Base-by-base conservation (phyloP, 2,329 filamentous ascomycete genomes). In the Diplodia corticola region DNA sequence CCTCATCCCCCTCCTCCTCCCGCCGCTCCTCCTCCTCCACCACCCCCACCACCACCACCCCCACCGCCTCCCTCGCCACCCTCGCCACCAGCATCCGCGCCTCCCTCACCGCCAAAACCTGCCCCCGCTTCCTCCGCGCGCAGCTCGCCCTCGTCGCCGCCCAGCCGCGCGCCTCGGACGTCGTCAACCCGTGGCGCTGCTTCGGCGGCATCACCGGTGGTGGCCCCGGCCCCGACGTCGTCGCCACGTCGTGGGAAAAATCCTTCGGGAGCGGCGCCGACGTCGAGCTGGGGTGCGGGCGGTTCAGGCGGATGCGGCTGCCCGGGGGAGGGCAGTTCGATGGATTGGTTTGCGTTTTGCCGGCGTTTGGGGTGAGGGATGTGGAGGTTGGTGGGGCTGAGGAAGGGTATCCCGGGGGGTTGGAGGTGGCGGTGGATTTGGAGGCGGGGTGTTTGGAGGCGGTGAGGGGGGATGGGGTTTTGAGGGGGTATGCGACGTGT, bases 301-400 rank as follows among this genome's bases (percentile, higher is more conserved):
- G 22, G 35, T 57, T 57, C 17, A 33, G 40, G 22, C 22, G 53
- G 35, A 57, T 57, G 53, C 22, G 53, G 5, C 24, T 57, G 53
- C 53, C 53, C 3, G 53, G 53, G 13, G 53, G 53, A 1, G 53
- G 53, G 1, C 53, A 57, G 53, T 57, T 57, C 12, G 53, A 57
- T 3, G 53, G 53, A 12, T 9, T 57, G 53, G 24, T 57, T 12
- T 57, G 53, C 22, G 53, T 57, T 9, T 22, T 57, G 10, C 53
- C 53, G 9, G 53, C 53, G 6, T 57, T 57, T n/a, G 53, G 53
- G n/a, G 5, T 57, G 9, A 57, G 53, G 24, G 53, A 57, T 26
- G n/a, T 3, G 33, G 35, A 24, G 6, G 17, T n/a, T n/a, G n/a
- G 4, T 0, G 33, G 2, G 33, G 53, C 9, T 1, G 22, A 12